Evolutionary conservation across 2,329 filamentous ascomycete species (phyloP).

Genomic region (Stagonosporopsis tanaceti): DNA sequence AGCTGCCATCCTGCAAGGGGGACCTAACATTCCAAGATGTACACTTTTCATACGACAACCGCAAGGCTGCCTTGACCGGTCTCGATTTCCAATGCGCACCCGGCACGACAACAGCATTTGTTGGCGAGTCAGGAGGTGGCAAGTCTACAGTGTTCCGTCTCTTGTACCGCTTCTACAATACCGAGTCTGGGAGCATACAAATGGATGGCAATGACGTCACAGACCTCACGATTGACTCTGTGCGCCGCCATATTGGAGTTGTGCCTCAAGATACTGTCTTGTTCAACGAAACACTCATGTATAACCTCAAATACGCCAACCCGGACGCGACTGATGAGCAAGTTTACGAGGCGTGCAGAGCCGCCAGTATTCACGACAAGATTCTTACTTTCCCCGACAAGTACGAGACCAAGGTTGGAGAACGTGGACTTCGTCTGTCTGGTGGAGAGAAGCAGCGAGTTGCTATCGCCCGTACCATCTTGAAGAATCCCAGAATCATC

Average conservation of each 20-base stretch:
- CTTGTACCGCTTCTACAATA: slow-evolving; percentile 96
- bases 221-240: slow-evolving; percentile 90
- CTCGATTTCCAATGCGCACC: slow-evolving; percentile 86
- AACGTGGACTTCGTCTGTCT: slow-evolving; percentile 84
- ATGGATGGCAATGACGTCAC: slow-evolving; percentile 86
- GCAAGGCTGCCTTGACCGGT: slow-evolving; percentile 83
- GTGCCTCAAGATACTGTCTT: slow-evolving; percentile 96
- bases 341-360: slow-evolving; percentile 80
- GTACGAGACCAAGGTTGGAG: slow-evolving; percentile 89
- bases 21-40: slow-evolving; percentile 89
- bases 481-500: slow-evolving; percentile 91
- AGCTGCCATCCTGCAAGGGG: slow-evolving; percentile 74
- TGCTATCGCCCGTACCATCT: slow-evolving; percentile 89
- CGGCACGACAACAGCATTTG: slow-evolving; percentile 93
- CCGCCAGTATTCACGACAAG: slow-evolving; percentile 91
- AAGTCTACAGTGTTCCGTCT: slow-evolving; percentile 97
- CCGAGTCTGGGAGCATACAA: slow-evolving; percentile 78
- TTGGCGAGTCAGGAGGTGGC: slow-evolving; percentile 94
- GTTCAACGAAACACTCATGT: slow-evolving; percentile 95
- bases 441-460: slow-evolving; percentile 94
- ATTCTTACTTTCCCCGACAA: slow-evolving; percentile 88
- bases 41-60: slow-evolving; percentile 86
- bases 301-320: slow-evolving; percentile 91
- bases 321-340: slow-evolving; percentile 81
- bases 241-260: slow-evolving; percentile 89